These are phyloP conservation scores for Sungouiella blattae DNA, from an alignment of 805 yeast genomes.

Conservation along the genomic window DNA sequence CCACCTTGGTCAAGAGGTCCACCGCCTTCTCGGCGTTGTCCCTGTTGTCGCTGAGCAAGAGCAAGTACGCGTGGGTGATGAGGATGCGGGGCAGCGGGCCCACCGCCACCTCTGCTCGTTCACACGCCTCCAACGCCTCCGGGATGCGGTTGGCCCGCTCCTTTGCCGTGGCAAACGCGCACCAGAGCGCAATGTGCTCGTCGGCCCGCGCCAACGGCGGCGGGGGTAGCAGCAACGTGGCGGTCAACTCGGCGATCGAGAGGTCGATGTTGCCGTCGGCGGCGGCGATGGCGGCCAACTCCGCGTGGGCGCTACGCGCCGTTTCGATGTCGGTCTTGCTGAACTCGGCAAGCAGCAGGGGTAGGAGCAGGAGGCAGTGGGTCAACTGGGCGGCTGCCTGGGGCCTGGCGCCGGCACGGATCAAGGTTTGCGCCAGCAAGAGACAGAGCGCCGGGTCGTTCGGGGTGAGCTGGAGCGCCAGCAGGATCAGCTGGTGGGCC, in stretches of 20 bases:
- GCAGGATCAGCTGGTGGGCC: slow-evolving; percentile 47
- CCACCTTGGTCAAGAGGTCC: slow-evolving; percentile 16
- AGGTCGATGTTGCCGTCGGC: slow-evolving; percentile 47
- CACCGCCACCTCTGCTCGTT: slow-evolving; percentile 42
- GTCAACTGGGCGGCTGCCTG: slow-evolving; percentile 49
- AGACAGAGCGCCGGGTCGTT: slow-evolving; percentile 47
- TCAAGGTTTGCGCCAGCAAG: slow-evolving; percentile 46
- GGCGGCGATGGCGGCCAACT: slow-evolving; percentile 53
- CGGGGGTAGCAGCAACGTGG: slow-evolving; percentile 49
- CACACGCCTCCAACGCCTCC: slow-evolving; percentile 50
- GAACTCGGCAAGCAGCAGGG: slow-evolving; percentile 24
- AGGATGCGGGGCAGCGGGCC: slow-evolving; percentile 44
- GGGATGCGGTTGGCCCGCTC: slow-evolving; percentile 49
- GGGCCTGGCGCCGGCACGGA: slow-evolving; percentile 38
- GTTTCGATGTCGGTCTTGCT: slow-evolving; percentile 39
- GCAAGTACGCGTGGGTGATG: slow-evolving; percentile 48
- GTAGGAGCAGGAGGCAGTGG: slow-evolving; percentile 41
- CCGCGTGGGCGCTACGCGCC: slow-evolving; percentile 51
- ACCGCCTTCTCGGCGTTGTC: slow-evolving; percentile 16
- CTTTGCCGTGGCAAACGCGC: slow-evolving; percentile 48
- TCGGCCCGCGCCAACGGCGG: slow-evolving; percentile 43
- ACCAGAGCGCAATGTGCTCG: slow-evolving; percentile 51
- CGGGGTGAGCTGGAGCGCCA: slow-evolving; percentile 36
- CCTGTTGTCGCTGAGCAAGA: slow-evolving; percentile 30
- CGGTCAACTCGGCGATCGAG: slow-evolving; percentile 48